Percentiles rank a stretch among this genome's conserved stretches.
phyloP scores from a whole-genome alignment of 768 basidiomycete species.

The Mycena olivaceomarginata region DNA sequence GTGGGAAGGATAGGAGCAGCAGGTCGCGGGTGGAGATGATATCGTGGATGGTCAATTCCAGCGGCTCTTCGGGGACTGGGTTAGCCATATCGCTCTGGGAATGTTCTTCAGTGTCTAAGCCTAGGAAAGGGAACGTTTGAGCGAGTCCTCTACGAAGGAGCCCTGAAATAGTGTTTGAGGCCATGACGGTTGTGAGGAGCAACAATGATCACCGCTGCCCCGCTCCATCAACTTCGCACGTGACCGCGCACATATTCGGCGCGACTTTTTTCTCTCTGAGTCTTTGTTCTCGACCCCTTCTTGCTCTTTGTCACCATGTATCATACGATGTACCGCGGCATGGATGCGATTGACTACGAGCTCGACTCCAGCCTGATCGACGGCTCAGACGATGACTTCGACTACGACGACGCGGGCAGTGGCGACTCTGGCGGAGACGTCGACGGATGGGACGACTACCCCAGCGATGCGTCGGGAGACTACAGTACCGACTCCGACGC shows the following conservation, averaged over 20 bases:
- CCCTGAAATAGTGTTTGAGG: too few species aligned
- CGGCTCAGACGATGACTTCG: not conserved
- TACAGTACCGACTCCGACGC: too few species aligned
- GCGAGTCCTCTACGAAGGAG: too few species aligned
- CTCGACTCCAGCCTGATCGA: not conserved
- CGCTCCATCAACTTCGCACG: not conserved
- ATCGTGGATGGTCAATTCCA: too few species aligned
- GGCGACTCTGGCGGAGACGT: not conserved
- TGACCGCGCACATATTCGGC: not conserved
- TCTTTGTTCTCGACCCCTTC: not conserved
- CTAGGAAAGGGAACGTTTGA: too few species aligned
- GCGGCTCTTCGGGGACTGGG: too few species aligned
- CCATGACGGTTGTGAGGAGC: too few species aligned
- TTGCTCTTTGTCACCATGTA: not conserved
- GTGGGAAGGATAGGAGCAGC: too few species aligned
- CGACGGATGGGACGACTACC: not conserved
- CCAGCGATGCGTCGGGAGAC: not conserved
- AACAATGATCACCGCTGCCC: too few species aligned
- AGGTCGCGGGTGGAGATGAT: too few species aligned
- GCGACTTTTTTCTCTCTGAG: not conserved
- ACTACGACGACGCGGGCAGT: not conserved
- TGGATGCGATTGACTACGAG: constrained; percentile 6
- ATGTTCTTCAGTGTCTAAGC: too few species aligned
- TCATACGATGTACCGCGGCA: not conserved
- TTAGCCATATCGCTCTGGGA: too few species aligned